Conservation (phyloP, 225 moss, liverwort and hornwort genomes). For the Neckera pumila region DNA sequence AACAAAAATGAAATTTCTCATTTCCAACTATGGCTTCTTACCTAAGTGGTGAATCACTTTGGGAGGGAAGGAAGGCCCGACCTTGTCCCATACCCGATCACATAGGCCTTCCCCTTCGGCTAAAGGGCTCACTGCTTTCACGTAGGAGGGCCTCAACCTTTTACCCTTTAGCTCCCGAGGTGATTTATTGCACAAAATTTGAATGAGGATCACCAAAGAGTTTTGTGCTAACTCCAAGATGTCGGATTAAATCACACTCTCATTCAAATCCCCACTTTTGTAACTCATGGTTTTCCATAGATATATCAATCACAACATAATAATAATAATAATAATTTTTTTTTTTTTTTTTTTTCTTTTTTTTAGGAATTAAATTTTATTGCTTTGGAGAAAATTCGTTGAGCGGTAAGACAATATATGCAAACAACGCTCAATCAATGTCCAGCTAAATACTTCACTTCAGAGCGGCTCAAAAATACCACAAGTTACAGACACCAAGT, state of each 20-base stretch:
- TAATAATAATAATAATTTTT: too few species aligned
- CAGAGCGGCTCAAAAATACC: too few species aligned
- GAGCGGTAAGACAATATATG: too few species aligned
- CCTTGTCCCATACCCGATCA: background rate
- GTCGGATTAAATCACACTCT: background rate
- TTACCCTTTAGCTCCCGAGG: background rate
- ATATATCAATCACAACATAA: too few species aligned
- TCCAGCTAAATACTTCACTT: too few species aligned
- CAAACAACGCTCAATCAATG: too few species aligned
- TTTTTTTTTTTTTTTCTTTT: too few species aligned
- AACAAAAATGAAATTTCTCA: fast-evolving
- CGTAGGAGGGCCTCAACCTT: background rate
- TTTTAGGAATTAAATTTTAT: too few species aligned
- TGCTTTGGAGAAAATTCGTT: too few species aligned
- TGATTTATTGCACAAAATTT: background rate
- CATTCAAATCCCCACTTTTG: background rate
- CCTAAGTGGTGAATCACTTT: background rate
- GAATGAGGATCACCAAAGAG: background rate
- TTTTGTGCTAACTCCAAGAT: background rate
- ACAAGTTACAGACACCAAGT: too few species aligned
- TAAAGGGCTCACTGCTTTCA: background rate
- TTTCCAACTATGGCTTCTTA: background rate
- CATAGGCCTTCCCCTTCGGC: background rate
- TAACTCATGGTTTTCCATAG: background rate
- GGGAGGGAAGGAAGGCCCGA: background rate